Evolutionary conservation across 345 rosid species (phyloP).

Genomic region (Salix purpurea): DNA sequence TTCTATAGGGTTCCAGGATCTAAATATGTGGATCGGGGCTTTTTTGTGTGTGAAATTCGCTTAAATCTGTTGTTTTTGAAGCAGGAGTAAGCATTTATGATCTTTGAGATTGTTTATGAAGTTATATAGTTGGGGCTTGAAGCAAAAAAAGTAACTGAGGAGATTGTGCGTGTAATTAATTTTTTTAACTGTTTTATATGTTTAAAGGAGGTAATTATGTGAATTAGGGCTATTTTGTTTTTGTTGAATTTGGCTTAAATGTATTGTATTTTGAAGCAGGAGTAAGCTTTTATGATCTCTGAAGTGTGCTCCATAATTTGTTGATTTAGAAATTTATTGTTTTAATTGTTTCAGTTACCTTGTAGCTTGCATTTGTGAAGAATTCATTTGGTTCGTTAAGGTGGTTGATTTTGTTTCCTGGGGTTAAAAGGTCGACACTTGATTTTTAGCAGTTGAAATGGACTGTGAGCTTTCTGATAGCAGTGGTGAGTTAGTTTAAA

Average conservation of each 20-base stretch:
- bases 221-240: background rate
- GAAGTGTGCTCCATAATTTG: background rate
- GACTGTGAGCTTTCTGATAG: conserved; percentile 39
- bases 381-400: background rate
- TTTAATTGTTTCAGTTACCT: conserved; percentile 14
- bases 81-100: background rate
- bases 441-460: conserved; percentile 22
- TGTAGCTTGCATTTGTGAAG: conserved; percentile 3
- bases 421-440: background rate
- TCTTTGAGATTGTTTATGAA: background rate
- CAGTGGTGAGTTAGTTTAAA: conserved; percentile 31
- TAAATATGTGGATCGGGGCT: background rate
- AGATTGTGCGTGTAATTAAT: background rate
- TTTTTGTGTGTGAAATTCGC: background rate
- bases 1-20: background rate
- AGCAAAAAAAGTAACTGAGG: background rate
- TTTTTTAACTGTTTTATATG: background rate
- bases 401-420: background rate
- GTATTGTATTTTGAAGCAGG: background rate
- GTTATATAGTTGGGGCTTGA: background rate
- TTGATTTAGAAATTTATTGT: background rate
- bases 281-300: background rate
- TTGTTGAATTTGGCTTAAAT: background rate
- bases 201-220: background rate
- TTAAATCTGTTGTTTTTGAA: background rate